phyloP scores from a whole-genome alignment of 2,329 filamentous ascomycete genomes.

The Drechslerella coelobrocha region DNA sequence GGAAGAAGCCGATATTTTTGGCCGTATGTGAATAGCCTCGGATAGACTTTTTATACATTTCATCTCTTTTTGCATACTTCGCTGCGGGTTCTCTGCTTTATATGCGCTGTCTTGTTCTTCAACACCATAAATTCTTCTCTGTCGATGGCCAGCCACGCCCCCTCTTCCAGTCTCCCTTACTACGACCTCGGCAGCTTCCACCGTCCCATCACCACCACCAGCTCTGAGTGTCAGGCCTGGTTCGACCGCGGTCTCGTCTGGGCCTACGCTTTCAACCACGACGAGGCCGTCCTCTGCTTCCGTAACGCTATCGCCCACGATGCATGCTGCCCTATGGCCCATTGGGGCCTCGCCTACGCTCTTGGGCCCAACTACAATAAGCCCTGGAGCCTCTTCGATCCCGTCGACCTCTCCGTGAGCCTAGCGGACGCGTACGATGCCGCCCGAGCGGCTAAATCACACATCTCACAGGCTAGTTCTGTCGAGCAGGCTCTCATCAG shows the following conservation, averaged over 20 bases:
- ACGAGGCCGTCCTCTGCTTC: constrained; percentile 72
- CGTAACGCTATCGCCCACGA: constrained; percentile 67
- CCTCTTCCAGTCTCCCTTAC: constrained; percentile 52
- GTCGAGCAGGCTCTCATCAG: constrained; percentile 70
- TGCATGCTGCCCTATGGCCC: constrained; percentile 66
- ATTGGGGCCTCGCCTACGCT: constrained; percentile 75
- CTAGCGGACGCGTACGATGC: constrained; percentile 63
- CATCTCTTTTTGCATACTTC: no score
- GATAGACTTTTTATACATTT: no score
- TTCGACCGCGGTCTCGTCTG: constrained; percentile 76
- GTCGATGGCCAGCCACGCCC: not conserved
- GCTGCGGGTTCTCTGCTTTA: not conserved
- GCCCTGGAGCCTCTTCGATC: constrained; percentile 74
- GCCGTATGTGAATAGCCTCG: no score
- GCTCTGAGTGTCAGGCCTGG: constrained; percentile 67
- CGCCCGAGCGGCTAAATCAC: constrained; percentile 60
- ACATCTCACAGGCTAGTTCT: constrained; percentile 53
- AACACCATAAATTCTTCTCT: not conserved
- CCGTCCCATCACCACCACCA: constrained; percentile 65
- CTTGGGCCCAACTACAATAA: constrained; percentile 76
- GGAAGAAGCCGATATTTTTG: no score
- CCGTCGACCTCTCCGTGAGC: constrained; percentile 65
- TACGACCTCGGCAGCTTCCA: constrained; percentile 68
- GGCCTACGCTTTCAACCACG: constrained; percentile 78
- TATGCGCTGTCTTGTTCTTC: not conserved